Percentiles rank a stretch among this genome's conserved stretches.
These are phyloP conservation scores for Galerina sulciceps DNA, from an alignment of 768 basidiomycete species.

Conservation along the genomic window DNA sequence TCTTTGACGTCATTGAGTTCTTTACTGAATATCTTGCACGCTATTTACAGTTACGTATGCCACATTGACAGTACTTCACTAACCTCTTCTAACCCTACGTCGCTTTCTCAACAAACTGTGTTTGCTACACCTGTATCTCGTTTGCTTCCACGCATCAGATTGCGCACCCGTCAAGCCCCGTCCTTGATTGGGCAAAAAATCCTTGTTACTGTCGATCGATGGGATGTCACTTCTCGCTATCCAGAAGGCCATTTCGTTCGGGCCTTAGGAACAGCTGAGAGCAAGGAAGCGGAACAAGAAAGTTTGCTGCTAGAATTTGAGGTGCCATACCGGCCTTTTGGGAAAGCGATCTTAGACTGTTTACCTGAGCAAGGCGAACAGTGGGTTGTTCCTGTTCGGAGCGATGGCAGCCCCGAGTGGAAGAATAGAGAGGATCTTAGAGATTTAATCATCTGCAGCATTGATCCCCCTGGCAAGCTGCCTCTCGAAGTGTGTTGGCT, in stretches of 20 bases:
- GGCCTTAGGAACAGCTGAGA: constrained; percentile 86
- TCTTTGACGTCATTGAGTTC: neutral
- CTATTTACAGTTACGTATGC: constrained; percentile 76
- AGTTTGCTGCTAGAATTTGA: constrained; percentile 93
- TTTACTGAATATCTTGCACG: neutral
- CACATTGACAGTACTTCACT: constrained; percentile 92
- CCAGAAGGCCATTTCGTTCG: constrained; percentile 98
- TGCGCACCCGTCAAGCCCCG: constrained; percentile 94
- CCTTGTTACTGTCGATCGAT: constrained; percentile 91
- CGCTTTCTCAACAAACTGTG: constrained; percentile 86
- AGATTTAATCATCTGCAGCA: constrained; percentile 88
- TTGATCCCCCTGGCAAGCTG: constrained; percentile 86
- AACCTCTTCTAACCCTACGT: constrained; percentile 75
- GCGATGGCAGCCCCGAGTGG: constrained; percentile 56
- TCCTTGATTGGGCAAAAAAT: constrained; percentile 91
- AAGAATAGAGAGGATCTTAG: constrained; percentile 86
- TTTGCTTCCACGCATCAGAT: constrained; percentile 88
- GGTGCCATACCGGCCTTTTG: constrained; percentile 95
- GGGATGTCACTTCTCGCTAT: constrained; percentile 86
- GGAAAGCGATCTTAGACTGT: constrained; percentile 92
- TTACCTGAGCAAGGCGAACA: constrained; percentile 86
- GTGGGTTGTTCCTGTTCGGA: constrained; percentile 92
- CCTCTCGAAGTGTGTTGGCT: neutral
- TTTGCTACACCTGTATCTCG: constrained; percentile 94
- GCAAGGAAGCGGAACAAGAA: constrained; percentile 96